These are phyloP conservation scores for Loxodes magnus DNA, from an alignment of 73 alveolate genomes.

Conservation along the genomic window DNA sequence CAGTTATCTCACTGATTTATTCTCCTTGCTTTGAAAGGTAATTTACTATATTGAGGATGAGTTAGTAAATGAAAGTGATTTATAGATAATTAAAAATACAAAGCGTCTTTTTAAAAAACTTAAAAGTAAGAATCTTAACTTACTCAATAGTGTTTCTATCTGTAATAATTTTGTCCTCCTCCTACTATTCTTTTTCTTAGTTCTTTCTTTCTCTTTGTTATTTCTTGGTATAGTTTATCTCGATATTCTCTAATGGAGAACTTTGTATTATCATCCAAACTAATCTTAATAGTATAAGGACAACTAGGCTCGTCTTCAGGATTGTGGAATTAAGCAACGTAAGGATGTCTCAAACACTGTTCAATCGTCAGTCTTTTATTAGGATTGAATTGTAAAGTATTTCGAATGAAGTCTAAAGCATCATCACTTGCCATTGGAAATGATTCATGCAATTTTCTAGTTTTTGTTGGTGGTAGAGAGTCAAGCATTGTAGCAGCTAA, in stretches of 20 bases:
- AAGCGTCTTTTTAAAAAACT: no score
- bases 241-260: conserved; percentile 68
- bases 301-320: conserved; percentile 73
- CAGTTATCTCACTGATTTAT: no score
- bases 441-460: conserved; percentile 33
- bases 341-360: conserved; percentile 67
- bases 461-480: conserved; percentile 46
- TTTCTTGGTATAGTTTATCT: conserved; percentile 67
- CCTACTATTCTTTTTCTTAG: conserved; percentile 36
- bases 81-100: no score
- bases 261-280: conserved; percentile 69
- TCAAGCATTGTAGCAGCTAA: conserved; percentile 71
- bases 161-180: conserved; percentile 18
- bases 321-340: conserved; percentile 70
- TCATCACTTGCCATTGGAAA: conserved; percentile 70
- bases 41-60: no score
- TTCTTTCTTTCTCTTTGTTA: conserved; percentile 65
- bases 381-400: conserved; percentile 56
- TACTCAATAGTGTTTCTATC: no score
- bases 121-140: no score
- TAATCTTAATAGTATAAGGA: conserved; percentile 47
- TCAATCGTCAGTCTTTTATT: conserved; percentile 66
- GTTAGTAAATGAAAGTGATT: no score
- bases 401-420: conserved; percentile 51
- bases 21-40: no score